These are phyloP conservation scores for Colletotrichum ledebouriae DNA, from an alignment of 2,329 filamentous ascomycete genomes.

Conservation along the genomic window DNA sequence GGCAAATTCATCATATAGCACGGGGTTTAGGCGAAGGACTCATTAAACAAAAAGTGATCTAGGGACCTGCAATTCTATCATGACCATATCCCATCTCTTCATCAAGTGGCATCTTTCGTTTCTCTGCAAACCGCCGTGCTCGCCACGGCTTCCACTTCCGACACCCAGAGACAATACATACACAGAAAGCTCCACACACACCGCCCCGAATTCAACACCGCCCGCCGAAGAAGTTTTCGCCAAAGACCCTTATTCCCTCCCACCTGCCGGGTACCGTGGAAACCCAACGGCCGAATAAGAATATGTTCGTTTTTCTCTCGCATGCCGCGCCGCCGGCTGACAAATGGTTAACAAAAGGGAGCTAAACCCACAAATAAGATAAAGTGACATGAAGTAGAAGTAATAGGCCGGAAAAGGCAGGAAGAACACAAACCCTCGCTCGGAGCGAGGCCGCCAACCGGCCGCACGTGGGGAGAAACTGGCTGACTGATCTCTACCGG, in stretches of 20 bases:
- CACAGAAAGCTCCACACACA: slow-evolving; percentile 10
- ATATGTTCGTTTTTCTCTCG: background rate
- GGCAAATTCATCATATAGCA: too few relatives aligned
- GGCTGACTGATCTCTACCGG: slow-evolving; percentile 28
- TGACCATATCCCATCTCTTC: slow-evolving; percentile 41
- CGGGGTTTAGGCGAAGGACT: background rate
- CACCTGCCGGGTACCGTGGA: slow-evolving; percentile 38
- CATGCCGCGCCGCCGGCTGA: slow-evolving; percentile 18
- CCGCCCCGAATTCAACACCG: background rate
- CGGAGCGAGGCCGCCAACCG: background rate
- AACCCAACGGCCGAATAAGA: slow-evolving; percentile 29
- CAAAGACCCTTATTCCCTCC: background rate
- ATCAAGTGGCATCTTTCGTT: slow-evolving; percentile 21
- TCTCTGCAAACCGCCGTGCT: background rate
- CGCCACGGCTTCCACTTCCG: background rate
- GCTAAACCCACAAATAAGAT: slow-evolving; percentile 3
- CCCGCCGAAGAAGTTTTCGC: background rate
- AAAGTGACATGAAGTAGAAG: slow-evolving; percentile 44
- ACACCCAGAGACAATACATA: slow-evolving; percentile 22
- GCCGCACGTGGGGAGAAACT: background rate
- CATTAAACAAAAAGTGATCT: slow-evolving; percentile 17
- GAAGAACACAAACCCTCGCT: slow-evolving; percentile 21
- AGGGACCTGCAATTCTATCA: slow-evolving; percentile 41
- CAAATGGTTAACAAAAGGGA: slow-evolving; percentile 16
- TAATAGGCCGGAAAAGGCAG: slow-evolving; percentile 40